Conservation (phyloP, 106 monocot genomes). For the Apostasia ramifera region DNA sequence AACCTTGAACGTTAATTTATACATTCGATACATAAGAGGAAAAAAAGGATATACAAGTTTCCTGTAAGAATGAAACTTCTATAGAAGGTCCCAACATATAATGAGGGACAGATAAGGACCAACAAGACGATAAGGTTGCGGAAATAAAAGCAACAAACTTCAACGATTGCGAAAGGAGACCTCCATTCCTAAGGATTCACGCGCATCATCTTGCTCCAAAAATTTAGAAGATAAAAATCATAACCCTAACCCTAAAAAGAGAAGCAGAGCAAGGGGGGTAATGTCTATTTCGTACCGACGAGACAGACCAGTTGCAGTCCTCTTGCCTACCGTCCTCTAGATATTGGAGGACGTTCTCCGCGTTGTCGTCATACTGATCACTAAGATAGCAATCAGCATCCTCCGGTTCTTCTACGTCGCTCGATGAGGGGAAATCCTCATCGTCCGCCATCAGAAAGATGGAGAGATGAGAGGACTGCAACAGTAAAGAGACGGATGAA, state of each 20-base stretch:
- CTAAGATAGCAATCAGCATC: conserved; percentile 35
- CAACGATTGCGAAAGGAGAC: background rate
- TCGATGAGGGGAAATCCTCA: conserved; percentile 31
- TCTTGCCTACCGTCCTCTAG: conserved; percentile 39
- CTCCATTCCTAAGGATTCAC: background rate
- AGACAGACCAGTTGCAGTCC: conserved; percentile 56
- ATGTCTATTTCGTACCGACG: conserved; percentile 37
- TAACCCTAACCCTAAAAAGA: background rate
- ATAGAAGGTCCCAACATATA: background rate
- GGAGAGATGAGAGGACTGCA: background rate
- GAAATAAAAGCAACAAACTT: background rate
- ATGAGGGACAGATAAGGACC: background rate
- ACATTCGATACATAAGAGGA: no score
- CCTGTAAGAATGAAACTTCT: background rate
- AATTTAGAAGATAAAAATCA: background rate
- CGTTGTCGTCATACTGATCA: conserved; percentile 42
- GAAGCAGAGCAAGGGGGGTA: background rate
- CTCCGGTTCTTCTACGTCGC: conserved; percentile 27
- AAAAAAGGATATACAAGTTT: no score
- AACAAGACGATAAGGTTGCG: background rate
- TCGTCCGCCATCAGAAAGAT: conserved; percentile 20
- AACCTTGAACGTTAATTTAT: no score
- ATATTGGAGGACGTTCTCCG: conserved; percentile 45
- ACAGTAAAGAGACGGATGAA: background rate
- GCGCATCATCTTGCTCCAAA: background rate